These are phyloP conservation scores for Annulohypoxylon nitens DNA, from an alignment of 495 filamentous ascomycete genomes.

Conservation along the genomic window DNA sequence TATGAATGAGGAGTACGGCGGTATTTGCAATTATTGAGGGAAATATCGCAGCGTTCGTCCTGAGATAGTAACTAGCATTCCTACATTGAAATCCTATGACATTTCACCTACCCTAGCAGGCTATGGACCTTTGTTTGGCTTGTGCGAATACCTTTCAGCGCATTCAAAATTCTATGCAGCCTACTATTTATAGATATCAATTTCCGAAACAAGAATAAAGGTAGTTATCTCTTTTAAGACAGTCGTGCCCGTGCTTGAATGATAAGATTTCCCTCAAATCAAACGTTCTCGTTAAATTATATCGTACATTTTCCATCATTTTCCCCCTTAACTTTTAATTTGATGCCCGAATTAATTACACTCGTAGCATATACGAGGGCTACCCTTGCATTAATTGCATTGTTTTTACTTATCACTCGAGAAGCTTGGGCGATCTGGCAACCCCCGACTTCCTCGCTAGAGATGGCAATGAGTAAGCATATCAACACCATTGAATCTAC, in stretches of 20 bases:
- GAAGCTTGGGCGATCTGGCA: not conserved
- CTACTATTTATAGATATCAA: too few species aligned
- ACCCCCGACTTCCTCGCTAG: not conserved
- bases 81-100: not conserved
- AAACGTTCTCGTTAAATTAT: not conserved
- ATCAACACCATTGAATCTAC: not conserved
- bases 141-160: not conserved
- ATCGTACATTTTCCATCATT: not conserved
- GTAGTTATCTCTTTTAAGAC: too few species aligned
- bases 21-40: slow-evolving; percentile 64
- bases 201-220: too few species aligned
- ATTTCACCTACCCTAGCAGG: not conserved
- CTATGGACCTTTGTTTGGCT: not conserved
- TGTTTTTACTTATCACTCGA: not conserved
- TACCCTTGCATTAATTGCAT: not conserved
- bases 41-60: not conserved
- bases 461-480: not conserved
- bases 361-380: slow-evolving; percentile 4
- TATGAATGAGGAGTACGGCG: slow-evolving; percentile 79
- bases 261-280: not conserved
- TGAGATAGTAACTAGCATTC: slow-evolving; percentile 1
- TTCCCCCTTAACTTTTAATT: not conserved
- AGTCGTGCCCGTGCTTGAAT: too few species aligned
- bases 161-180: too few species aligned
- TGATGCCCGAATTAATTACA: not conserved